Evolutionary conservation across 176 grass and related monocot genomes (phyloP).

Genomic region (Avena sativa): DNA sequence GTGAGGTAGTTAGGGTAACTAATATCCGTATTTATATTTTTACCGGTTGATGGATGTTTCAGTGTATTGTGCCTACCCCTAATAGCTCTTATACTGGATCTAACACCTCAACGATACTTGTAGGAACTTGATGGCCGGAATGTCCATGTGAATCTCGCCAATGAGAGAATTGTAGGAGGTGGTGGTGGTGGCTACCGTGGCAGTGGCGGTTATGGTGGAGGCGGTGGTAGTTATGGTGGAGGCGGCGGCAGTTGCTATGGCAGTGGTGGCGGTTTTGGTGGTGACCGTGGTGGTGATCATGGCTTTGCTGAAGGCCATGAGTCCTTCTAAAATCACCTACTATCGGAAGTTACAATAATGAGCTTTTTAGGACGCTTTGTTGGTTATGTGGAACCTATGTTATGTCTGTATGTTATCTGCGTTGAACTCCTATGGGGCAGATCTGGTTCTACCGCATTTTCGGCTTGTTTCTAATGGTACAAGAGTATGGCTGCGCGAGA

Average conservation of each 20-base stretch:
- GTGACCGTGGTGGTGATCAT: not conserved
- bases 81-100: not conserved
- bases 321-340: not conserved
- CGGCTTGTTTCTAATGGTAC: not conserved
- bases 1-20: too few species aligned
- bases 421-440: not conserved
- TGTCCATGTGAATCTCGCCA: conserved; percentile 72
- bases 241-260: not conserved
- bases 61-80: not conserved
- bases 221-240: not conserved
- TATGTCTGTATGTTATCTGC: not conserved
- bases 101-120: not conserved
- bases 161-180: conserved; percentile 48
- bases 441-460: not conserved
- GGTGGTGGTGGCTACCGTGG: conserved; percentile 24
- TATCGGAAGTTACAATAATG: conserved; percentile 41
- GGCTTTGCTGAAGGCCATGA: conserved; percentile 11
- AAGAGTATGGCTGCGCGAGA: too few species aligned
- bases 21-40: too few species aligned
- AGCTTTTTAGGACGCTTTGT: conserved; percentile 39
- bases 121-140: conserved; percentile 71
- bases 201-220: not conserved
- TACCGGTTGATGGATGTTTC: not conserved
- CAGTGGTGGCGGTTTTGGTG: not conserved
- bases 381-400: conserved; percentile 34